Percentiles rank a stretch among this genome's conserved stretches.
These are phyloP conservation scores for Yarrowia divulgata DNA, from an alignment of 805 yeast genomes.

Conservation along the genomic window DNA sequence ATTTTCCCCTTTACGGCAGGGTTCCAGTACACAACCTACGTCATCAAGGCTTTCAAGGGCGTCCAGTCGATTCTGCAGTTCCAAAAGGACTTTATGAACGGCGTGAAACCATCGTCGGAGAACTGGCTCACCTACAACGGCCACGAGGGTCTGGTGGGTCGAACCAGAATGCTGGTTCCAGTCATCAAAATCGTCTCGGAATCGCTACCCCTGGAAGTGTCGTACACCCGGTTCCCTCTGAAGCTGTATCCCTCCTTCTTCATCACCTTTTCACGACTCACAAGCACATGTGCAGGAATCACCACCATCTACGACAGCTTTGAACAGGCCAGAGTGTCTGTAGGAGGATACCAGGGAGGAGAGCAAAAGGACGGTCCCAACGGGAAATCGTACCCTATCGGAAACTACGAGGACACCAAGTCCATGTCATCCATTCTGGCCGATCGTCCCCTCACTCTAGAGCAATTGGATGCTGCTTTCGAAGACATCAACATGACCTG, in stretches of 20 bases:
- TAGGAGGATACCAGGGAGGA: neutral
- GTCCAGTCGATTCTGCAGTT: constrained; percentile 35
- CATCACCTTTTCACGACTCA: constrained; percentile 18
- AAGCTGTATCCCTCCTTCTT: constrained; percentile 16
- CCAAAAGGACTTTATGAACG: constrained; percentile 39
- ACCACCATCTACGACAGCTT: constrained; percentile 24
- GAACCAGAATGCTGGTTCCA: constrained; percentile 6
- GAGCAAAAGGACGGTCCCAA: constrained; percentile 1
- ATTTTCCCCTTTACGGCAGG: constrained; percentile 48
- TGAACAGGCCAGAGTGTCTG: constrained; percentile 7
- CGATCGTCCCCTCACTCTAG: neutral
- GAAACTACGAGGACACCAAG: constrained; percentile 8
- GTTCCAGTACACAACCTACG: constrained; percentile 42
- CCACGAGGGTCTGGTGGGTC: constrained; percentile 6
- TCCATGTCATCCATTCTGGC: constrained; percentile 14
- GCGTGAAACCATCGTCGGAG: constrained; percentile 41
- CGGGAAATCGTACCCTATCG: constrained; percentile 1
- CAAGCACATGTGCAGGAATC: constrained; percentile 21
- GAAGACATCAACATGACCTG: constrained; percentile 21
- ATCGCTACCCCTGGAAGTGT: constrained; percentile 10
- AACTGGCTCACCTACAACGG: neutral
- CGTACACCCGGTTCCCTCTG: constrained; percentile 17
- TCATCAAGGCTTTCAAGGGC: constrained; percentile 40
- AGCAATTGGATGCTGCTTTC: constrained; percentile 3
- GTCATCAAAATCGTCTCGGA: constrained; percentile 8